Evolutionary conservation across 2,329 filamentous ascomycete species (phyloP).

Genomic region (Verticillium zaregamsianum): DNA sequence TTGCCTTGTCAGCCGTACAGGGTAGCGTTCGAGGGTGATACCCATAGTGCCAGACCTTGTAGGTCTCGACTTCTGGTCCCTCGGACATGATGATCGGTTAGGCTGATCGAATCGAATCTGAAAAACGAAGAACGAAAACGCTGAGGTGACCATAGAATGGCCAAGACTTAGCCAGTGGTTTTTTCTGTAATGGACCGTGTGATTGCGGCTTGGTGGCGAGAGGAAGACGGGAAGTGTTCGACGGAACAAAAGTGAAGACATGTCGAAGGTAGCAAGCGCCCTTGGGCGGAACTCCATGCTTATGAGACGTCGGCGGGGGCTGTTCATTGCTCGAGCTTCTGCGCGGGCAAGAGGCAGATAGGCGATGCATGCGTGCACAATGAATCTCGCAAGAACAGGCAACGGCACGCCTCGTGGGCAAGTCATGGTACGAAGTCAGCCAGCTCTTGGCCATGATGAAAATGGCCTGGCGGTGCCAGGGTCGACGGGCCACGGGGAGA

Average conservation of each 20-base stretch:
- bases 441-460: not conserved
- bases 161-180: too few species aligned
- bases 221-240: too few species aligned
- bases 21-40: constrained; percentile 40
- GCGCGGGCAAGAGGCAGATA: too few species aligned
- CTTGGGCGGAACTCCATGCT: too few species aligned
- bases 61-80: constrained; percentile 24
- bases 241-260: too few species aligned
- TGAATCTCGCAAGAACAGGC: too few species aligned
- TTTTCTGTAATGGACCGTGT: too few species aligned
- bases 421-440: not conserved
- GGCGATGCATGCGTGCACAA: too few species aligned
- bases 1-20: constrained; percentile 41
- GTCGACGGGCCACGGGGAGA: not conserved
- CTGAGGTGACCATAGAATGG: not conserved
- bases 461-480: not conserved
- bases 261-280: too few species aligned
- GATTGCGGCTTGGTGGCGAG: too few species aligned
- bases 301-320: too few species aligned
- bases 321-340: too few species aligned
- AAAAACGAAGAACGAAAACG: not conserved
- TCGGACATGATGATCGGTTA: constrained; percentile 4
- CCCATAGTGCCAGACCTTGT: constrained; percentile 39
- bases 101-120: not conserved
- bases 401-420: not conserved